Percentiles rank a stretch among this genome's conserved stretches.
phyloP scores from a whole-genome alignment of 495 filamentous ascomycete species.

The Talaromyces adpressus region DNA sequence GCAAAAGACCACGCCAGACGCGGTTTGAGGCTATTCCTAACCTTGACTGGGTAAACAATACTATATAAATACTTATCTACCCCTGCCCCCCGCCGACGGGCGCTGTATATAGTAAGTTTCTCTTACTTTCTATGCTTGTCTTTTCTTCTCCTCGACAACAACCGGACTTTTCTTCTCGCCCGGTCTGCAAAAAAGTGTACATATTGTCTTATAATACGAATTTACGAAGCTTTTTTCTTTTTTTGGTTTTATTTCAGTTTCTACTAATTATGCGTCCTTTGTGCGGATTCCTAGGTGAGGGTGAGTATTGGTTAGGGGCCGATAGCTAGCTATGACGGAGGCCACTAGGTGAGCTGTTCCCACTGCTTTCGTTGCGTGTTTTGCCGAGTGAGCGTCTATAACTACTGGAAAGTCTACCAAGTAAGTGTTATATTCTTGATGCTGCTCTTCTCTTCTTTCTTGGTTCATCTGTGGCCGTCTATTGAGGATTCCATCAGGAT shows the following conservation, averaged over 20 bases:
- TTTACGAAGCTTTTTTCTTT: background rate
- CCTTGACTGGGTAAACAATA: background rate
- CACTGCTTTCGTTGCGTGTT: background rate
- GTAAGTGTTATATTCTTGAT: background rate
- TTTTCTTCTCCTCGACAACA: background rate
- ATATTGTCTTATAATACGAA: background rate
- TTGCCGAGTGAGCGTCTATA: background rate
- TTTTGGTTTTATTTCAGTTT: background rate
- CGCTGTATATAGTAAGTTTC: background rate
- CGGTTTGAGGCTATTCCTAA: background rate
- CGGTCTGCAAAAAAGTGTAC: background rate
- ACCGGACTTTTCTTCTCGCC: background rate
- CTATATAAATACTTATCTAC: background rate
- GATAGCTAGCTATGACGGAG: background rate
- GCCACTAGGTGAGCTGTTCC: background rate
- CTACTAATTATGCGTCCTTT: background rate
- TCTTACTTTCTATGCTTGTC: background rate
- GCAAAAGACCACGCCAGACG: too few species aligned
- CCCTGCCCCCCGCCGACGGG: background rate
- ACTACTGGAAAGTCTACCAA: background rate
- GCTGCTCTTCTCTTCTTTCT: background rate
- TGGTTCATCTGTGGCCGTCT: background rate
- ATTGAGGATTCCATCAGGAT: background rate
- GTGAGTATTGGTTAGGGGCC: background rate
- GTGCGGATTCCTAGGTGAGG: background rate